Percentiles rank a stretch among this genome's conserved stretches.
These are phyloP conservation scores for Blastobotrys elegans DNA, from an alignment of 1,139 yeast species.

Conservation along the genomic window DNA sequence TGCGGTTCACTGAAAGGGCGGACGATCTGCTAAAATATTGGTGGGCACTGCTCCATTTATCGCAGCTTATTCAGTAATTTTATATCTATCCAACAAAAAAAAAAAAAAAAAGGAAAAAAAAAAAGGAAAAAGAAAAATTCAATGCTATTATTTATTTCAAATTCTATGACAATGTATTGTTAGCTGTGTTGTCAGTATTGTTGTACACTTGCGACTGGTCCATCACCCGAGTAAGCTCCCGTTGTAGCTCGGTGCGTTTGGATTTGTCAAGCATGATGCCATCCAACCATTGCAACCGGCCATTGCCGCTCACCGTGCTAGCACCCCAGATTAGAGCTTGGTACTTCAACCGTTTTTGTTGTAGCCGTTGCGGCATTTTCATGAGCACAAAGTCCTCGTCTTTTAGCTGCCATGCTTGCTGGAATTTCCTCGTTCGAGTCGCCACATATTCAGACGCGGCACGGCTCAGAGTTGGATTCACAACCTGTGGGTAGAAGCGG, in stretches of 20 bases:
- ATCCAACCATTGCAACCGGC: slow-evolving; percentile 23
- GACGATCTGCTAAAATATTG: slow-evolving; percentile 9
- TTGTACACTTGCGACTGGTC: too few relatives aligned
- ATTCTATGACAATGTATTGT: too few relatives aligned
- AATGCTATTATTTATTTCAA: too few relatives aligned
- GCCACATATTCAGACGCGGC: slow-evolving; percentile 17
- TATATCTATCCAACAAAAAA: too few relatives aligned
- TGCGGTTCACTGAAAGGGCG: slow-evolving; percentile 3
- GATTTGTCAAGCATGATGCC: slow-evolving; percentile 13
- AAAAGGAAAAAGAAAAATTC: slow-evolving; percentile 1
- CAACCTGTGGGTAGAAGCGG: slow-evolving; percentile 28
- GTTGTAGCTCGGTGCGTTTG: neutral
- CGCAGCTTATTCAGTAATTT: neutral
- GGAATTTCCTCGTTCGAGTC: slow-evolving; percentile 19
- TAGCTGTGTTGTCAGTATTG: too few relatives aligned
- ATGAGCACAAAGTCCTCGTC: slow-evolving; percentile 18
- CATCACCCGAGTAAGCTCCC: slow-evolving; percentile 1
- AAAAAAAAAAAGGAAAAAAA: neutral
- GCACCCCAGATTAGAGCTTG: slow-evolving; percentile 20
- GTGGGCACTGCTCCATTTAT: slow-evolving; percentile 7
- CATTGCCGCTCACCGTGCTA: slow-evolving; percentile 6
- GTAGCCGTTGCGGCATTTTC: slow-evolving; percentile 2
- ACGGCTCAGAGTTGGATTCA: slow-evolving; percentile 10
- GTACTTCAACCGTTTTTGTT: slow-evolving; percentile 15
- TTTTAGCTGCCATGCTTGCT: slow-evolving; percentile 21